Evolutionary conservation across 2,329 filamentous ascomycete species (phyloP).

Genomic region (Diplodia seriata): DNA sequence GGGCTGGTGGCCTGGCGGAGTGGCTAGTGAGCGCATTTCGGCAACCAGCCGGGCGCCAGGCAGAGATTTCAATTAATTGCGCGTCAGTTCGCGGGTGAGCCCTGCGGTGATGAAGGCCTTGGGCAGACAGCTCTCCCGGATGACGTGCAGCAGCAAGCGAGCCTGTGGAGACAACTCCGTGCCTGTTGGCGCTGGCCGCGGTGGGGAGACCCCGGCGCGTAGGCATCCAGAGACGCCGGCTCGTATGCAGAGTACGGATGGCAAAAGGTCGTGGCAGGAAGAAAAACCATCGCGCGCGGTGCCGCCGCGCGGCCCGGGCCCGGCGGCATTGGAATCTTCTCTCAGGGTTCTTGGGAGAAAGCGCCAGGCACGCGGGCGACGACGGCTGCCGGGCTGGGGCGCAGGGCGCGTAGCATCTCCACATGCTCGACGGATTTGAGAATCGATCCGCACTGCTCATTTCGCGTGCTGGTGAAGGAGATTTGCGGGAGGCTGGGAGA

Average conservation of each 20-base stretch:
- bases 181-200: slow-evolving; percentile 8
- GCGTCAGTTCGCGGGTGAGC: slow-evolving; percentile 15
- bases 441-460: slow-evolving; percentile 27
- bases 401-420: slow-evolving; percentile 24
- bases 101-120: slow-evolving; percentile 28
- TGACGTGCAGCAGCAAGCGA: slow-evolving; percentile 27
- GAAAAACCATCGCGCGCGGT: neutral
- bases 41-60: slow-evolving; percentile 19
- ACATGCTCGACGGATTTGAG: slow-evolving; percentile 20
- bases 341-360: slow-evolving; percentile 10
- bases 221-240: slow-evolving; percentile 1
- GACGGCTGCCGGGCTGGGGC: neutral
- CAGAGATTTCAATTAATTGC: slow-evolving; percentile 25
- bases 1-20: slow-evolving; percentile 2
- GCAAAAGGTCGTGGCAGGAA: neutral
- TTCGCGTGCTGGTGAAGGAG: slow-evolving; percentile 30
- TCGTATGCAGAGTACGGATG: slow-evolving; percentile 7
- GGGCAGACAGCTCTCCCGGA: neutral
- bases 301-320: slow-evolving; percentile 18
- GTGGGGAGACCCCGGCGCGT: slow-evolving; percentile 17
- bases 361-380: slow-evolving; percentile 1
- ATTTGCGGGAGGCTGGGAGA: slow-evolving; percentile 31
- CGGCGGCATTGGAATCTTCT: slow-evolving; percentile 12
- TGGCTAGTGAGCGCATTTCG: slow-evolving; percentile 27
- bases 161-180: slow-evolving; percentile 23